A percentile compares a stretch with the other conserved stretches of the same genome.
Conservation (phyloP, 129 eudicot genomes). For the Scalesia atractyloides region DNA sequence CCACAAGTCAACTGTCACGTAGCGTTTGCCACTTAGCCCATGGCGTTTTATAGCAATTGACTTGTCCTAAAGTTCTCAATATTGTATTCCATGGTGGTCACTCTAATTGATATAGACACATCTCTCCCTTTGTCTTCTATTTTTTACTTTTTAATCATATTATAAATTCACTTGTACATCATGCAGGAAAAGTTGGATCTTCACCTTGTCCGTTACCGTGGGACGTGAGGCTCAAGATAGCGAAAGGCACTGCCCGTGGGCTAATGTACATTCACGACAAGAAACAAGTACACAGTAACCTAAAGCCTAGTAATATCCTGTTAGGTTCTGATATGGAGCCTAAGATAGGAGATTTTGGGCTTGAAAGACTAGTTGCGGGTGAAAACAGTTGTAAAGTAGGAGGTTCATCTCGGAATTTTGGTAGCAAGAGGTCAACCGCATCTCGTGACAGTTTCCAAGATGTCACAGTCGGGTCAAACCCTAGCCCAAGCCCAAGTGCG, state of each 20-base stretch:
- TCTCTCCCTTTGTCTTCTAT: slow-evolving; percentile 11
- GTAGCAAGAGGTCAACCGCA: slow-evolving; percentile 87
- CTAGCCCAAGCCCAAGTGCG: slow-evolving; percentile 91
- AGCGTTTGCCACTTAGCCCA: slow-evolving; percentile 36
- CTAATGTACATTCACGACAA: slow-evolving; percentile 82
- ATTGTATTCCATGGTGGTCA: slow-evolving; percentile 20
- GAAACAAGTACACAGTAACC: slow-evolving; percentile 88
- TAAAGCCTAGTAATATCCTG: slow-evolving; percentile 84
- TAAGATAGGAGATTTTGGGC: slow-evolving; percentile 88
- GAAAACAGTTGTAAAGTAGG: slow-evolving; percentile 63
- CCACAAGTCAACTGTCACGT: slow-evolving; percentile 53
- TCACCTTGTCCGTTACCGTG: slow-evolving; percentile 92
- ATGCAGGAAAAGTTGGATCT: slow-evolving; percentile 85
- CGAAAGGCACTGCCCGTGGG: slow-evolving; percentile 94
- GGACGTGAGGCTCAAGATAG: slow-evolving; percentile 86
- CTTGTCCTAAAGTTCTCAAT: slow-evolving; percentile 20
- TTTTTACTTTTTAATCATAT: slow-evolving; percentile 5
- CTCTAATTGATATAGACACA: slow-evolving; percentile 42
- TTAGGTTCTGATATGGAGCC: slow-evolving; percentile 91
- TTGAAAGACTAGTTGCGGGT: slow-evolving; percentile 70
- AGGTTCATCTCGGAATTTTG: slow-evolving; percentile 79
- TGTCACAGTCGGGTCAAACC: slow-evolving; percentile 47
- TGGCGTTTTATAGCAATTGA: slow-evolving; percentile 36
- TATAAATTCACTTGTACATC: slow-evolving; percentile 1
- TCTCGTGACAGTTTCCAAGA: slow-evolving; percentile 92